A percentile compares a stretch with the other conserved stretches of the same genome.
These are phyloP conservation scores for Cupressus sempervirens DNA, from an alignment of 75 land plant genomes.

Conservation along the genomic window DNA sequence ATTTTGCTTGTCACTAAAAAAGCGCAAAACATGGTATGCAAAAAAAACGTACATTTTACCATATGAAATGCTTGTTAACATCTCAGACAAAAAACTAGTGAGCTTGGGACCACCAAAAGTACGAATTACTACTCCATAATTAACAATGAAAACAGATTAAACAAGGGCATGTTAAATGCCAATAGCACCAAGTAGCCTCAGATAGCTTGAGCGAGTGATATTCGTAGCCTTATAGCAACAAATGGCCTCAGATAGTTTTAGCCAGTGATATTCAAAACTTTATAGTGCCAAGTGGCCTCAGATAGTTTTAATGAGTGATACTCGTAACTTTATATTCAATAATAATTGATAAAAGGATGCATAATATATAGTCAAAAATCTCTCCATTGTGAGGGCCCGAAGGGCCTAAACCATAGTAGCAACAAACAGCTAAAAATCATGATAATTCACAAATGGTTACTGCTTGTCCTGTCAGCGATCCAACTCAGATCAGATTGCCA, in stretches of 20 bases:
- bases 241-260: too few species aligned
- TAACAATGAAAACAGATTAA: not conserved
- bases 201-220: not conserved
- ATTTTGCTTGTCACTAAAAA: not conserved
- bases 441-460: too few species aligned
- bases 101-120: not conserved
- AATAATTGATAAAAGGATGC: not conserved
- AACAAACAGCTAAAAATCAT: too few species aligned
- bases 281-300: too few species aligned
- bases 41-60: not conserved
- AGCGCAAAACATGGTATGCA: not conserved
- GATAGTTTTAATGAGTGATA: too few species aligned
- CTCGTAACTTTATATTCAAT: not conserved
- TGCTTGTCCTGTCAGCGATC: too few species aligned
- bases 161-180: not conserved
- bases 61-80: not conserved
- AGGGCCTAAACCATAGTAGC: not conserved
- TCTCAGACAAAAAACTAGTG: not conserved
- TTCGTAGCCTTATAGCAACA: not conserved
- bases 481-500: too few species aligned
- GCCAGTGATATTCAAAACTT: not conserved
- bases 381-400: not conserved
- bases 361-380: not conserved
- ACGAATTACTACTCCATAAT: not conserved
- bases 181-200: not conserved